Percentiles rank a stretch among this genome's conserved stretches.
Conservation (phyloP, 2,329 filamentous ascomycete genomes). For the Emmonsiellopsis sp. region DNA sequence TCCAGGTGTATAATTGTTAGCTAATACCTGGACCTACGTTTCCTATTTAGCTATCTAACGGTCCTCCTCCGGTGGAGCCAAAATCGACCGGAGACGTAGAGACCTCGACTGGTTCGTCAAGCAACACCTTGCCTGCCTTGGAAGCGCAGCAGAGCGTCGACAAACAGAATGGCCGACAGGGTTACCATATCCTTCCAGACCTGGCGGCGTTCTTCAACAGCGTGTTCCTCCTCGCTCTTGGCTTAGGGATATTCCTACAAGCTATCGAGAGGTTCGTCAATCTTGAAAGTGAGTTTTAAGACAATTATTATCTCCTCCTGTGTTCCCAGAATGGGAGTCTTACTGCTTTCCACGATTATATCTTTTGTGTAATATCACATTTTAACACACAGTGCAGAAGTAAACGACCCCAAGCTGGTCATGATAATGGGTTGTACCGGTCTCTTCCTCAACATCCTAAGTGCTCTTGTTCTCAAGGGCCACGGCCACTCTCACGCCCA, state of each 20-base stretch:
- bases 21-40: too few species aligned
- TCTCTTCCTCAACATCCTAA: slow-evolving; percentile 57
- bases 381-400: slow-evolving; percentile 32
- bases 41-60: not conserved
- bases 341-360: too few species aligned
- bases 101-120: not conserved
- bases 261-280: slow-evolving; percentile 61
- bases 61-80: not conserved
- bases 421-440: slow-evolving; percentile 62
- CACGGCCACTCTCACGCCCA: slow-evolving; percentile 16
- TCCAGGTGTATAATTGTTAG: too few species aligned
- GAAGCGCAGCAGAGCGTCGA: not conserved
- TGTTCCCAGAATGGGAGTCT: too few species aligned
- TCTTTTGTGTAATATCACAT: not conserved
- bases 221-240: slow-evolving; percentile 61
- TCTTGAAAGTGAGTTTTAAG: slow-evolving; percentile 37
- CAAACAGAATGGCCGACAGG: not conserved
- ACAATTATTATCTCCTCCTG: too few species aligned
- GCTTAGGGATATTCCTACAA: slow-evolving; percentile 63
- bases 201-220: slow-evolving; percentile 60
- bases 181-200: slow-evolving; percentile 4
- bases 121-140: not conserved
- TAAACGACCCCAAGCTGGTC: slow-evolving; percentile 57
- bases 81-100: not conserved
- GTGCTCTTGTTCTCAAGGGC: slow-evolving; percentile 57